Conservation (phyloP, 345 rosid species). For the Bruguiera gymnorhiza region DNA sequence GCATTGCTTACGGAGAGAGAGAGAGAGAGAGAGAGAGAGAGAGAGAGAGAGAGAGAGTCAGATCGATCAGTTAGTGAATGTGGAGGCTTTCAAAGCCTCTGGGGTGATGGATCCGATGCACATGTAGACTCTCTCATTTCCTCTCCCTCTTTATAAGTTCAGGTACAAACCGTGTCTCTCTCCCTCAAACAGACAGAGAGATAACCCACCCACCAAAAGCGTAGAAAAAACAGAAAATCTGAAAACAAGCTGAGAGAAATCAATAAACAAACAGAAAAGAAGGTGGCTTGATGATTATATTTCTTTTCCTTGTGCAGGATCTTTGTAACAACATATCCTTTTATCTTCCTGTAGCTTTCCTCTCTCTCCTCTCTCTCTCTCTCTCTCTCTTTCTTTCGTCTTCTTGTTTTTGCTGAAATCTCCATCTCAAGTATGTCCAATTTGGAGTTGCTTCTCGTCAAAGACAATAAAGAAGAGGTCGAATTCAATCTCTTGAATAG, state of each 20-base stretch:
- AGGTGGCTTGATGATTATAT: conserved; percentile 1
- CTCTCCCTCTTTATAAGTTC: neutral
- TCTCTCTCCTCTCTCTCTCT: neutral
- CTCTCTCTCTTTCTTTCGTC: too few species aligned
- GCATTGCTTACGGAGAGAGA: too few species aligned
- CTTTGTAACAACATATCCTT: neutral
- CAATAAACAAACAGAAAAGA: conserved; percentile 1
- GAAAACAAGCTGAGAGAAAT: neutral
- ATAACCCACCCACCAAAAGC: neutral
- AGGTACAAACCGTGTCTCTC: too few species aligned
- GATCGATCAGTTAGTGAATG: neutral
- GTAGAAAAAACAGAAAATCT: conserved; percentile 1
- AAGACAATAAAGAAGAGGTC: conserved; percentile 25
- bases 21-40: too few species aligned
- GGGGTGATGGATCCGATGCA: conserved; percentile 37
- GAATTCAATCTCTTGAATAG: conserved; percentile 12
- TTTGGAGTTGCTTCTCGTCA: conserved; percentile 31
- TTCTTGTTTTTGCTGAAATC: neutral
- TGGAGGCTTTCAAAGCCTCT: conserved; percentile 12
- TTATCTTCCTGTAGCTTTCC: neutral
- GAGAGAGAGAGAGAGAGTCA: too few species aligned
- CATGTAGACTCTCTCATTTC: neutral
- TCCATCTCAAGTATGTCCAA: conserved; percentile 18
- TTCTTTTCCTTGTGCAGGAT: neutral
- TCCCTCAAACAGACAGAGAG: too few species aligned